These are phyloP conservation scores for Ceratocystis cacaofunesta DNA, from an alignment of 2,329 filamentous ascomycete species.

Conservation along the genomic window DNA sequence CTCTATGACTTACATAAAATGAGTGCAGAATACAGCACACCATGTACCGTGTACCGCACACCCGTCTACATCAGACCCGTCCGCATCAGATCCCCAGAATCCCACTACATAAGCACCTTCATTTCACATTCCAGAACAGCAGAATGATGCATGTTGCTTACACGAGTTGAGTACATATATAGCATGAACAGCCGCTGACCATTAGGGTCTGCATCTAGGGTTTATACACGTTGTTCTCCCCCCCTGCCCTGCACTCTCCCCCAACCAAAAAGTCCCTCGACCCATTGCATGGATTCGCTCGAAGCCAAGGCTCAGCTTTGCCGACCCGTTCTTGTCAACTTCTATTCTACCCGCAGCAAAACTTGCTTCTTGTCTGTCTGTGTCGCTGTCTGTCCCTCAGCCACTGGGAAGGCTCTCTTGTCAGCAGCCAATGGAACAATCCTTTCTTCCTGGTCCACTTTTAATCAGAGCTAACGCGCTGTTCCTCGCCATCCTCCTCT, in stretches of 20 bases:
- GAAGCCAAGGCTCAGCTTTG: too few relatives aligned
- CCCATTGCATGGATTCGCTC: not conserved
- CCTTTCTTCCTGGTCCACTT: too few relatives aligned
- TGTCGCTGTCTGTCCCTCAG: too few relatives aligned
- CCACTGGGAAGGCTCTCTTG: too few relatives aligned
- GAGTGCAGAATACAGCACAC: not conserved
- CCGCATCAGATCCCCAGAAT: not conserved
- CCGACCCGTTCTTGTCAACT: too few relatives aligned
- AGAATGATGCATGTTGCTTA: not conserved
- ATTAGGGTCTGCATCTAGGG: not conserved
- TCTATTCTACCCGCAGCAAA: too few relatives aligned
- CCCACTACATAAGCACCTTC: not conserved
- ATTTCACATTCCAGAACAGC: not conserved
- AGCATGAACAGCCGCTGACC: not conserved
- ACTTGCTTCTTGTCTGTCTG: too few relatives aligned
- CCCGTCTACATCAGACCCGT: not conserved
- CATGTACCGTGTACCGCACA: not conserved
- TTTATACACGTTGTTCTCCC: not conserved
- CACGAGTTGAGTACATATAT: not conserved
- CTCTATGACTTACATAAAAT: not conserved
- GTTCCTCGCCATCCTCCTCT: too few relatives aligned
- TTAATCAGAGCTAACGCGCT: too few relatives aligned
- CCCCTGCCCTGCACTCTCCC: not conserved
- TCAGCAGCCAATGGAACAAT: too few relatives aligned
- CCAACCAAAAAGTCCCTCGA: not conserved